Percentiles rank a stretch among this genome's conserved stretches.
phyloP scores from a whole-genome alignment of 1,139 yeast species.

The Debaryomyces robertsiae region DNA sequence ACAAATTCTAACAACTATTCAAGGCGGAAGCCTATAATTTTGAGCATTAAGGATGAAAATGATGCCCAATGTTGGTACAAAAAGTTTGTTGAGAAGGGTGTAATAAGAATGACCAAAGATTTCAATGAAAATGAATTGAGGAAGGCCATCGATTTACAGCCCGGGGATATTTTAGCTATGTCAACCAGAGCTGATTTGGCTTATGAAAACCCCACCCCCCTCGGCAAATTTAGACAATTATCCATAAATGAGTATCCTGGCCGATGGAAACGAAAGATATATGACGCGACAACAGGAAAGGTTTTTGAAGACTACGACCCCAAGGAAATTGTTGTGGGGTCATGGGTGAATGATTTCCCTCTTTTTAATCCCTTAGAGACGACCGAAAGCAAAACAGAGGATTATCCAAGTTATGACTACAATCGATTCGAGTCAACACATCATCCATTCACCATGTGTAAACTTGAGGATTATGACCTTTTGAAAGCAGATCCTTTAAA shows the following conservation, averaged over 20 bases:
- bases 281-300: slow-evolving; percentile 20
- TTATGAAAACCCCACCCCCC: slow-evolving; percentile 94
- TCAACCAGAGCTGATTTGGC: slow-evolving; percentile 65
- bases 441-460: slow-evolving; percentile 96
- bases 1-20: slow-evolving; percentile 52
- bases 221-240: slow-evolving; percentile 82
- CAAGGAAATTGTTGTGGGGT: slow-evolving; percentile 55
- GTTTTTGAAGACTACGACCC: slow-evolving; percentile 21
- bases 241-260: slow-evolving; percentile 58
- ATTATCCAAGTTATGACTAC: slow-evolving; percentile 64
- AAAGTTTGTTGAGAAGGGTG: slow-evolving; percentile 33
- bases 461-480: slow-evolving; percentile 62
- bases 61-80: slow-evolving; percentile 48
- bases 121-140: slow-evolving; percentile 29
- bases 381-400: slow-evolving; percentile 33
- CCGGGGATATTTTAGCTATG: slow-evolving; percentile 78
- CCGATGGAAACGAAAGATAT: slow-evolving; percentile 50
- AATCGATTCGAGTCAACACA: slow-evolving; percentile 69
- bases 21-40: slow-evolving; percentile 60
- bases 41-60: slow-evolving; percentile 45
- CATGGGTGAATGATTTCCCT: slow-evolving; percentile 93
- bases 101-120: slow-evolving; percentile 18
- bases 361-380: slow-evolving; percentile 74
- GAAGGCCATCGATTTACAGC: slow-evolving; percentile 40
- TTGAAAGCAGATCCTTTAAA: slow-evolving; percentile 58